Conservation (phyloP, 2,329 filamentous ascomycete genomes). For the Epichloe glyceriae region DNA sequence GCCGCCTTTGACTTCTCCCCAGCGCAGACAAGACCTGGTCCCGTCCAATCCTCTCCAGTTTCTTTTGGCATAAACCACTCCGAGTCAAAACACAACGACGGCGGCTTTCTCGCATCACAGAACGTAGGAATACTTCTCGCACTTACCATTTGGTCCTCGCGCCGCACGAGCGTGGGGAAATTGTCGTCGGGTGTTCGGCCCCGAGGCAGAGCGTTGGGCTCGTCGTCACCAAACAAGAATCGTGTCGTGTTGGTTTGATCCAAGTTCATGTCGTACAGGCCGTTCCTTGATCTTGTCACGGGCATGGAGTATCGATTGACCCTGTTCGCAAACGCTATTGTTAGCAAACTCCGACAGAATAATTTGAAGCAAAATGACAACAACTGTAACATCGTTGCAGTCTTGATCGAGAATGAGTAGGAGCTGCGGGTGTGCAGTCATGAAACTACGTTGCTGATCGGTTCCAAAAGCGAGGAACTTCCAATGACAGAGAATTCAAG, state of each 20-base stretch:
- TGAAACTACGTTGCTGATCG: neutral
- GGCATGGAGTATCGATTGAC: slow-evolving; percentile 92
- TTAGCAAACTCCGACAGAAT: slow-evolving; percentile 2
- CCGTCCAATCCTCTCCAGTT: neutral
- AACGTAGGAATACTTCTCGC: neutral
- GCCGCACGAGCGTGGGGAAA: slow-evolving; percentile 72
- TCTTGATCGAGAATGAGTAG: neutral
- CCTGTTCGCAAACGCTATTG: slow-evolving; percentile 29
- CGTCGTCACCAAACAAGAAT: slow-evolving; percentile 76
- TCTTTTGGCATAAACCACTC: neutral
- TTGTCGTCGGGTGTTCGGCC: slow-evolving; percentile 61
- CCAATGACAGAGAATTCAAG: neutral
- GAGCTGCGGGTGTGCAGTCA: neutral
- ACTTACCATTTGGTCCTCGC: slow-evolving; percentile 44
- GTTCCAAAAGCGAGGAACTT: neutral
- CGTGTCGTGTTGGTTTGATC: slow-evolving; percentile 77
- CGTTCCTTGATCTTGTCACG: slow-evolving; percentile 56
- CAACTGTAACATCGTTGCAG: neutral
- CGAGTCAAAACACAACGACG: neutral
- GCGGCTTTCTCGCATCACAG: neutral
- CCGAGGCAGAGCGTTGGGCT: slow-evolving; percentile 34
- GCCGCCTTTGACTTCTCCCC: neutral
- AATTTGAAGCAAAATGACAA: neutral
- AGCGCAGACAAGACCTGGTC: neutral
- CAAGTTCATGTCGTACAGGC: slow-evolving; percentile 54